phyloP scores from a whole-genome alignment of 495 filamentous ascomycete genomes.

The Penicillium herquei region DNA sequence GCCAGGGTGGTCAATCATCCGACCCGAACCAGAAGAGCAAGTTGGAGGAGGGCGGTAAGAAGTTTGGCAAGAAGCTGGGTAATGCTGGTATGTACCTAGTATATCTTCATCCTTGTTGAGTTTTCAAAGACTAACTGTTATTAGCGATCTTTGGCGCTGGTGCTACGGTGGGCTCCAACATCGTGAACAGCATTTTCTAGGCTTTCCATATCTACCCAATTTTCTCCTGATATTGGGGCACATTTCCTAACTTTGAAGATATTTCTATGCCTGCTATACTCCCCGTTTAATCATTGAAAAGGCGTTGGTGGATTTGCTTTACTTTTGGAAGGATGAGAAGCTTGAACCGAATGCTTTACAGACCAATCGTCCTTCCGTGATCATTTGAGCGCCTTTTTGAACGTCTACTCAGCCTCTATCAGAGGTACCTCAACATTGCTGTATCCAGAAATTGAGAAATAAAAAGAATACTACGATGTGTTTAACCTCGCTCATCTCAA shows the following conservation, averaged over 20 bases:
- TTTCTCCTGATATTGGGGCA: not conserved
- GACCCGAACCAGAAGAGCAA: slow-evolving; percentile 42
- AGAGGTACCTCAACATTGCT: too few relatives aligned
- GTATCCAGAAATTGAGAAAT: too few relatives aligned
- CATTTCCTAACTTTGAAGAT: not conserved
- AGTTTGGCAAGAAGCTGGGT: slow-evolving; percentile 56
- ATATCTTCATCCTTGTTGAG: not conserved
- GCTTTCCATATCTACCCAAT: not conserved
- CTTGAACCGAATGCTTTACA: not conserved
- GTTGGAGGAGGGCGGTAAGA: slow-evolving; percentile 54
- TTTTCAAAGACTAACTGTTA: slow-evolving; percentile 7
- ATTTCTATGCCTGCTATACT: slow-evolving; percentile 2
- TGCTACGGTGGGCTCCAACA: slow-evolving; percentile 85
- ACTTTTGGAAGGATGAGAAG: not conserved
- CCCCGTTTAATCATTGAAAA: slow-evolving; percentile 19
- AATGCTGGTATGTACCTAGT: slow-evolving; percentile 53
- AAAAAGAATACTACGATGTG: too few relatives aligned
- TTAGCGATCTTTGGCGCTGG: slow-evolving; percentile 75
- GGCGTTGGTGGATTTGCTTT: slow-evolving; percentile 34
- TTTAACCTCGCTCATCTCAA: too few relatives aligned
- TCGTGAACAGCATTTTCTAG: slow-evolving; percentile 92
- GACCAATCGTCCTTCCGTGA: not conserved
- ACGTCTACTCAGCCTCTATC: not conserved
- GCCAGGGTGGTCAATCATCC: slow-evolving; percentile 39
- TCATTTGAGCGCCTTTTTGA: not conserved